These are phyloP conservation scores for Debaryomyces fabryi DNA, from an alignment of 1,139 yeast genomes.

Conservation along the genomic window DNA sequence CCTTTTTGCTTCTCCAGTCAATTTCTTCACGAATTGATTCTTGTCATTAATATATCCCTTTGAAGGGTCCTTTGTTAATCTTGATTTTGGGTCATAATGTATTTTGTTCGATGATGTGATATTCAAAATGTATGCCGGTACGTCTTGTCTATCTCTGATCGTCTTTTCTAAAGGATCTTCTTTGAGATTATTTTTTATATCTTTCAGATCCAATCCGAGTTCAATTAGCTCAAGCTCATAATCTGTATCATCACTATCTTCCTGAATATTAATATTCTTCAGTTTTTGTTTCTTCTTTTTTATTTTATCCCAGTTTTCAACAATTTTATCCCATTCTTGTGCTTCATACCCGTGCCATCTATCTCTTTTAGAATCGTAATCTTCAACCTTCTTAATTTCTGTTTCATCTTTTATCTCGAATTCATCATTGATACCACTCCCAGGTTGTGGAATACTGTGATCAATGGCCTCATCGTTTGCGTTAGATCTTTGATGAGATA, in stretches of 20 bases:
- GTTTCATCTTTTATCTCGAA: constrained; percentile 18
- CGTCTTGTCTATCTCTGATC: constrained; percentile 54
- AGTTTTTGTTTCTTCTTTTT: constrained; percentile 23
- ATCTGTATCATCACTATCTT: constrained; percentile 50
- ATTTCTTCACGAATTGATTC: constrained; percentile 55
- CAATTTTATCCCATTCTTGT: constrained; percentile 56
- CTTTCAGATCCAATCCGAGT: constrained; percentile 38
- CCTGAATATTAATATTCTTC: constrained; percentile 19
- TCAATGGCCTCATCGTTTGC: constrained; percentile 24
- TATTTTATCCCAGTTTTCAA: constrained; percentile 47
- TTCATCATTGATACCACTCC: constrained; percentile 39
- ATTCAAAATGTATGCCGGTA: constrained; percentile 51
- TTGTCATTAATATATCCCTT: constrained; percentile 53
- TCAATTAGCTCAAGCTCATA: constrained; percentile 53
- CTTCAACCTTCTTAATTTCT: constrained; percentile 37
- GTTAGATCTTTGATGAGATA: constrained; percentile 27
- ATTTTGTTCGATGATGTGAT: constrained; percentile 33
- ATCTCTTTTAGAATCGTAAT: constrained; percentile 72
- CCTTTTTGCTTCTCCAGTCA: constrained; percentile 54
- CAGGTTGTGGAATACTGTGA: constrained; percentile 34
- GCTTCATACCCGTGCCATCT: constrained; percentile 77
- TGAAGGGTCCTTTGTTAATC: constrained; percentile 48
- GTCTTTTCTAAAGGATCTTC: constrained; percentile 41
- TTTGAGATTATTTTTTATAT: constrained; percentile 30
- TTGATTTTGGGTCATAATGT: constrained; percentile 59